Conservation (phyloP, 192 early-diverging fungal species). For the Coemansia sp. region DNA sequence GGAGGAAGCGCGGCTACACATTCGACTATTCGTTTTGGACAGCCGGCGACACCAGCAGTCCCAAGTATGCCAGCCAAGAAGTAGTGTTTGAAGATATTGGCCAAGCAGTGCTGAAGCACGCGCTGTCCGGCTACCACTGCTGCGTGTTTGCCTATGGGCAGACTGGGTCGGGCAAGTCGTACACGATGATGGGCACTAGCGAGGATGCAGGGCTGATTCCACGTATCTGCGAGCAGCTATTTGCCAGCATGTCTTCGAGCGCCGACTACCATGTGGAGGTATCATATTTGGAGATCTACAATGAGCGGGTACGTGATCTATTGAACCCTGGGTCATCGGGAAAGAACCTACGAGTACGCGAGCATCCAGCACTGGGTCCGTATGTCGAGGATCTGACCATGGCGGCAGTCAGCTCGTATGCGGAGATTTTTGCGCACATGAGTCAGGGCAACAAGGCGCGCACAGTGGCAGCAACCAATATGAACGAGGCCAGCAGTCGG, state of each 20-base stretch:
- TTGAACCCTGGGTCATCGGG: constrained; percentile 73
- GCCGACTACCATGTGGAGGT: constrained; percentile 68
- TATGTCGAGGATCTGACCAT: constrained; percentile 92
- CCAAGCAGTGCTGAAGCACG: constrained; percentile 75
- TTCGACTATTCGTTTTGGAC: constrained; percentile 94
- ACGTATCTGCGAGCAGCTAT: constrained; percentile 76
- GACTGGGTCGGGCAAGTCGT: constrained; percentile 58
- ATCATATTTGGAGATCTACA: constrained; percentile 92
- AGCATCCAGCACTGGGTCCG: constrained; percentile 75
- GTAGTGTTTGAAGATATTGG: constrained; percentile 77
- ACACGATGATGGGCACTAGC: constrained; percentile 65
- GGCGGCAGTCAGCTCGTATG: constrained; percentile 74
- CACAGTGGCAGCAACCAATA: constrained; percentile 90
- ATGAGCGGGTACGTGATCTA: constrained; percentile 79
- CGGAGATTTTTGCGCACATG: constrained; percentile 72
- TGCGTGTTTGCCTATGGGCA: constrained; percentile 87
- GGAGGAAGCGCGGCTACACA: constrained; percentile 61
- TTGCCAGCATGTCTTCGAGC: constrained; percentile 59
- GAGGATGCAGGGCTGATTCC: constrained; percentile 84
- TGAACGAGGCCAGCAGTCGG: constrained; percentile 91
- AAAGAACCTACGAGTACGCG: constrained; percentile 72
- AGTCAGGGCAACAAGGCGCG: constrained; percentile 76
- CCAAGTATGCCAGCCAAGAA: constrained; percentile 70
- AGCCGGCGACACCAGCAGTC: constrained; percentile 58
- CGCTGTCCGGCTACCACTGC: constrained; percentile 87